Percentiles rank a stretch among this genome's conserved stretches.
These are phyloP conservation scores for Cyanidioschyzon merolae DNA, from an alignment of 23 red algal species.

Conservation along the genomic window DNA sequence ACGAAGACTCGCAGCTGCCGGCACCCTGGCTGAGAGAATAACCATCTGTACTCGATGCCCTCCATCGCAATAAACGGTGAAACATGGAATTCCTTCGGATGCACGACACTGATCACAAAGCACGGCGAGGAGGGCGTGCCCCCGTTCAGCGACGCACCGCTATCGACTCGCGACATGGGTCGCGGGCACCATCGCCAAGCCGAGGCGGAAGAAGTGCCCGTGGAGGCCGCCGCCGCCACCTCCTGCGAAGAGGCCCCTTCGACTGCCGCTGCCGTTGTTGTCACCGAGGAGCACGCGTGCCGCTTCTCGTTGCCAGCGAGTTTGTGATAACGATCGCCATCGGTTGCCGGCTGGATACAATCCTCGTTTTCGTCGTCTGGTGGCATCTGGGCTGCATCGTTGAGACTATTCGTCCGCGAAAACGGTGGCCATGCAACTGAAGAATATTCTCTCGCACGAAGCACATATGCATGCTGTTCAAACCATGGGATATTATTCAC, in stretches of 20 bases:
- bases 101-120: constrained; percentile 17
- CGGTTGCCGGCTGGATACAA: not conserved
- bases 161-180: not conserved
- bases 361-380: not conserved
- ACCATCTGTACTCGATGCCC: constrained; percentile 56
- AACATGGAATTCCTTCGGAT: constrained; percentile 82
- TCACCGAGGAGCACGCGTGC: not conserved
- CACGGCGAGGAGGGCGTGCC: not conserved
- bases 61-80: constrained; percentile 86
- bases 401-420: not conserved
- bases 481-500: constrained; percentile 98
- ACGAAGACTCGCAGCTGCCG: constrained; percentile 37
- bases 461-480: constrained; percentile 76
- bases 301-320: not conserved
- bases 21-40: constrained; percentile 29
- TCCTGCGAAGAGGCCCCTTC: too few relatives aligned
- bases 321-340: not conserved
- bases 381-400: not conserved
- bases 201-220: not conserved
- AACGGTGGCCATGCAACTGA: not conserved
- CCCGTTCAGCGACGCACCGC: not conserved
- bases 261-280: too few relatives aligned
- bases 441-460: not conserved
- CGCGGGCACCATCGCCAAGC: not conserved
- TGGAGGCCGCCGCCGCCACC: too few relatives aligned